Base-by-base conservation (phyloP, 768 basidiomycete genomes). In the Dacryopinax primogenitus region DNA sequence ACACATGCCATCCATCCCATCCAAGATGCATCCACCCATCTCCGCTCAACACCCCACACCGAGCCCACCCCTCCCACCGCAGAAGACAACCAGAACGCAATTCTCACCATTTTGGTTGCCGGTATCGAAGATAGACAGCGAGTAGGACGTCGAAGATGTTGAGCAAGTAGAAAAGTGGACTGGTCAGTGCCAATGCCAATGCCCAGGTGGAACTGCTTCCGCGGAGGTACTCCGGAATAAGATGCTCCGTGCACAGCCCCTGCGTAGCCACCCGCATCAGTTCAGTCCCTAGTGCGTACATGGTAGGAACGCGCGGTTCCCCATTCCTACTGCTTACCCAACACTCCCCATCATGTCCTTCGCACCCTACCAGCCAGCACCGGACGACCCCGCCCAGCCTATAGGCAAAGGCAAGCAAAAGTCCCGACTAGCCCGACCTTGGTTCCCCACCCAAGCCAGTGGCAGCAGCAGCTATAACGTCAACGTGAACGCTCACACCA, bases 381-480 rank as follows among this genome's bases (percentile, higher is more conserved):
- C 85, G 45, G 85, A 86, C 68, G 83, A 83, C 67, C 78, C 77
- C 3, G 71, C 67, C 15, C 41, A 6, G 41, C 18, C 18, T 18
- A 4, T 18, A 44, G 3, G 3, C 3, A 44, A 44, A 23, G 41
- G 41, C 41, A 44, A 44, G 41, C 41, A 44, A 44, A 44, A 44
- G 23, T 6, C 41, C 2, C 73, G 73, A 66, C 63, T 68, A 21
- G 66, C 76, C 66, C 76, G 79, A 65, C 77, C 82, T 18, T 86
- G 85, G 84, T 84, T 85, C 65, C 79, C 82, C 18, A 67, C 74
- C 61, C 74, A 72, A 51, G 65, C n/a, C n/a, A n/a, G n/a, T n/a
- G n/a, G n/a, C n/a, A n/a, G n/a, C n/a, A n/a, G n/a, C n/a, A n/a
- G n/a, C n/a, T n/a, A n/a, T n/a, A n/a, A n/a, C n/a, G n/a, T n/a